Conservation (phyloP, 2,329 filamentous ascomycete genomes). For the Dothiorella sarmentorum region DNA sequence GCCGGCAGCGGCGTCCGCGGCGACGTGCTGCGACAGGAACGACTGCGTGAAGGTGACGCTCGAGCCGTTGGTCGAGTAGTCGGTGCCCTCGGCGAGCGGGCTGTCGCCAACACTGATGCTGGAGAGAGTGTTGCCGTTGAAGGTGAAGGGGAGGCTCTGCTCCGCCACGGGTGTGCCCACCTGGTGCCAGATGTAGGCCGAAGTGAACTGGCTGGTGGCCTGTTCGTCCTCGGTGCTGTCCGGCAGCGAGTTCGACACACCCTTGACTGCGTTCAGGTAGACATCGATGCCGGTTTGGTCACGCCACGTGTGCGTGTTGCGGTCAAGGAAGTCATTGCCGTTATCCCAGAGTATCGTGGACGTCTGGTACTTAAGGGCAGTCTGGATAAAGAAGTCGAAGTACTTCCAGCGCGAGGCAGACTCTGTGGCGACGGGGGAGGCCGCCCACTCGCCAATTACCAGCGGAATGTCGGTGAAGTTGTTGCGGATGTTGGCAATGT, state of each 20-base stretch:
- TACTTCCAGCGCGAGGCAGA: constrained; percentile 57
- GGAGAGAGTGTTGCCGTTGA: constrained; percentile 54
- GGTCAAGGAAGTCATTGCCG: constrained; percentile 54
- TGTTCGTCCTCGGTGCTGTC: constrained; percentile 50
- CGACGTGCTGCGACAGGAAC: constrained; percentile 48
- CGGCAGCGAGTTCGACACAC: constrained; percentile 49
- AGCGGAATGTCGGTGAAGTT: constrained; percentile 57
- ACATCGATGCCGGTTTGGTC: constrained; percentile 51
- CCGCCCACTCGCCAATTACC: constrained; percentile 57
- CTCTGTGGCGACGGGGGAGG: constrained; percentile 50
- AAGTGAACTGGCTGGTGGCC: constrained; percentile 47
- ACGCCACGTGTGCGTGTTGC: constrained; percentile 48
- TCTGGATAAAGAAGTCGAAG: constrained; percentile 52
- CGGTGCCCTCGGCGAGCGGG: constrained; percentile 36
- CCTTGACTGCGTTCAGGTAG: constrained; percentile 44
- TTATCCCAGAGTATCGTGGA: constrained; percentile 59
- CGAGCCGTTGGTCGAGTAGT: constrained; percentile 48
- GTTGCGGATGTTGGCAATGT: constrained; percentile 50
- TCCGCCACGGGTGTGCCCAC: constrained; percentile 43
- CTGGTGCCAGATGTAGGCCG: constrained; percentile 56
- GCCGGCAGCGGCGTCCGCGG: constrained; percentile 42
- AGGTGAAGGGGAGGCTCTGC: constrained; percentile 47
- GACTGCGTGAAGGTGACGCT: constrained; percentile 47
- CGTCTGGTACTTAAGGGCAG: constrained; percentile 49
- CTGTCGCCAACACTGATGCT: constrained; percentile 40